Base-by-base conservation (phyloP, 371 early-diverging fungal species). In the Rhizopus delemar region DNA sequence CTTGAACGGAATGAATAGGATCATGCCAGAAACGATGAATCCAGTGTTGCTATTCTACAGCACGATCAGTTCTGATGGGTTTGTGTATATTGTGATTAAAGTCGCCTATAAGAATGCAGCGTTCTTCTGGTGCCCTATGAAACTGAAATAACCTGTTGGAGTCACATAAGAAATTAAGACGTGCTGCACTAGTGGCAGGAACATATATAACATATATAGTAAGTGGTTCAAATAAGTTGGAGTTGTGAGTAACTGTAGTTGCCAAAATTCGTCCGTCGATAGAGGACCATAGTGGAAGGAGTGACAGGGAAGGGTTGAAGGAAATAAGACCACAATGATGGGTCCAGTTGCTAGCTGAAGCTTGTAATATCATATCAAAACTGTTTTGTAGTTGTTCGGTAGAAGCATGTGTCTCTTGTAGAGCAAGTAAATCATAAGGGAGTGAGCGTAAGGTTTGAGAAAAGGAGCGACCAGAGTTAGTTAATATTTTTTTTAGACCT, bases 321-420 rank as follows among this genome's bases (percentile, higher is more conserved):
- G 34, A 52, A 31, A 59, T 46, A 32, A 59, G 31, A 31, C 52
- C 59, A 43, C 59, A 59, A 16, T 59, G 59, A 11, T 38, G 22
- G n/a, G 43, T 46, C 59, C 59, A 59, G 4, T 51, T 33, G 15
- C 29, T 32, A 9, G 8, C 11, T 51, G 39, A 28, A 16, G 59
- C 8, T 28, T 32, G 45, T 32, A 59, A 52, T 28, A 12, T 15
- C 0, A 8, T 41, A 34, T 51, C 16, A 28, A 59, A 35, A 12
- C 29, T 52, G 9, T 13, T 1, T 43, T 52, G 41, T 9, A 52
- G 0, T 41, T 51, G 34, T 2, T 9, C 7, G n/a, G 43, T 52
- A 8, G 32, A 43, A 28, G 53, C 59, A 41, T 59, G 50, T n/a
- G 59, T 45, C 52, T 59, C 59, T 59, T 59, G 59, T 32, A 59